Evolutionary conservation across 305 asterid species (phyloP), one percentile per base, ranked within the genome.

Genomic region (Petunia hybrid): DNA sequence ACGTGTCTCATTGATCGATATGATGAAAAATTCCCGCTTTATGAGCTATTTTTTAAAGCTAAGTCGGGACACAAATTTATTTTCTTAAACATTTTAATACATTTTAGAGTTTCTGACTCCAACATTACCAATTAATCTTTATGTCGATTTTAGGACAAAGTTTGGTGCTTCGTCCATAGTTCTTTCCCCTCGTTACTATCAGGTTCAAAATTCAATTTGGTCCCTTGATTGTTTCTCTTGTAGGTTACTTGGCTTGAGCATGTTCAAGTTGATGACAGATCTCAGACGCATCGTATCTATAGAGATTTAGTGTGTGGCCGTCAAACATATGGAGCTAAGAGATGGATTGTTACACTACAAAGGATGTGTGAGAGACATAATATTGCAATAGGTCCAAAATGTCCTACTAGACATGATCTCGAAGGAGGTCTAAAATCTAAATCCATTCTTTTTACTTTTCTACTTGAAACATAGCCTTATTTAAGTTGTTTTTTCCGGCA

Each of bases 171-270:
- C 31, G 31, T 22, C 31, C 31, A 22, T 22, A 22, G 31, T 22
- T 22, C 31, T 22, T 22, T 22, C 31, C 31, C 31, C 31, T 22
- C 31, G 31, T 22, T 22, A 22, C 31, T 22, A 22, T 22, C 31
- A 22, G 31, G 31, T 22, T 22, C 31, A 22, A 22, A 22, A 22
- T 22, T 22, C 31, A 22, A 2, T 51, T 51, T 36, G 9, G 0
- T 12, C n/a, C 12, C 4, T 71, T 69, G 40, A 69, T 45, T 46
- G 41, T 36, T 5, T 22, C 12, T 45, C 70, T 42, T 39, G 39
- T 76, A 94, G 98, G 89, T 94, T 67, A 90, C 94, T 79, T 94
- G 98, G 98, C 73, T 94, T 5, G 98, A 93, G 68, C 97, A 93
- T 78, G 93, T 93, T 75, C 91, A 94, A 86, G 93, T 93, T 74